A percentile compares a stretch with the other conserved stretches of the same genome.
phyloP scores from a whole-genome alignment of 768 basidiomycete genomes.

The Mycena alexandri region DNA sequence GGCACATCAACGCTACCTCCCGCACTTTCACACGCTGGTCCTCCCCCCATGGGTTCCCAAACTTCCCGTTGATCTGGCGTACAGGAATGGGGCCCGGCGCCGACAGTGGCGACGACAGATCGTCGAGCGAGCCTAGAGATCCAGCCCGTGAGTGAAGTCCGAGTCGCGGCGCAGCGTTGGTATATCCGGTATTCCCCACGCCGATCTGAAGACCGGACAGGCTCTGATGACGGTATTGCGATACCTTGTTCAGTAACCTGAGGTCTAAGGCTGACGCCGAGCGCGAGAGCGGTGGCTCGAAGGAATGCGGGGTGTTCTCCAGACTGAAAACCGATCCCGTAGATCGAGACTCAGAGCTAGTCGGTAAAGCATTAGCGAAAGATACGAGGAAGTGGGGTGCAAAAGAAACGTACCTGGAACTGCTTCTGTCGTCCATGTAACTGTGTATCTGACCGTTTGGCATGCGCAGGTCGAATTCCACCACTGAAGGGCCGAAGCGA shows the following conservation, averaged over 20 bases:
- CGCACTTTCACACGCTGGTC: constrained; percentile 15
- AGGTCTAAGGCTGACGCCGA: constrained; percentile 30
- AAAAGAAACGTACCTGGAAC: constrained; percentile 39
- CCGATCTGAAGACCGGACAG: constrained; percentile 7
- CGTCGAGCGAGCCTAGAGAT: constrained; percentile 12
- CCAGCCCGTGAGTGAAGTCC: constrained; percentile 13
- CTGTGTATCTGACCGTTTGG: constrained; percentile 3
- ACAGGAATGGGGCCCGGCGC: constrained; percentile 1
- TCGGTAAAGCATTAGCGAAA: background rate
- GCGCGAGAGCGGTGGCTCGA: background rate
- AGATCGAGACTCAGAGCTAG: constrained; percentile 25
- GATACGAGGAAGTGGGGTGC: background rate
- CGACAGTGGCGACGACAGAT: background rate
- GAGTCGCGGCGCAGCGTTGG: background rate
- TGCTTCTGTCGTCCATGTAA: constrained; percentile 41
- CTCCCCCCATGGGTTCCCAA: constrained; percentile 28
- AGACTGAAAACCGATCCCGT: constrained; percentile 15
- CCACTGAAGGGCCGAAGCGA: constrained; percentile 7
- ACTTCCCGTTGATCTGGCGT: constrained; percentile 16
- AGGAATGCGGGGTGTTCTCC: constrained; percentile 15
- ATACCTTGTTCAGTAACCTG: constrained; percentile 10
- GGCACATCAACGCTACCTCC: constrained; percentile 28
- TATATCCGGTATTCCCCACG: background rate
- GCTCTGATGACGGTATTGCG: constrained; percentile 16
- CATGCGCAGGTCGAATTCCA: constrained; percentile 26